Percentiles rank a stretch among this genome's conserved stretches.
Evolutionary conservation across 73 alveolate genomes (phyloP).

Genomic region (Paramecium pentaurelia): DNA sequence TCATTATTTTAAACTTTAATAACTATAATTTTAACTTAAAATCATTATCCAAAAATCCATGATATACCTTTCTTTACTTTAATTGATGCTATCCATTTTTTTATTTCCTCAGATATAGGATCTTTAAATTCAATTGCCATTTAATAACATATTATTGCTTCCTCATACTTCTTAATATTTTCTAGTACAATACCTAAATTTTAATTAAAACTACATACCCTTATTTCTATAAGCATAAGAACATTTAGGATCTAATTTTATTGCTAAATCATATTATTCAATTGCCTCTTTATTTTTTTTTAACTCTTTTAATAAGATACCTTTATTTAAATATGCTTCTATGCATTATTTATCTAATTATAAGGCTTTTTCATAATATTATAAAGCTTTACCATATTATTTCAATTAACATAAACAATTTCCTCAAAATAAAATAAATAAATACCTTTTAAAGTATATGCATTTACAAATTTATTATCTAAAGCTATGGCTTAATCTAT

Average conservation of each 20-base stretch:
- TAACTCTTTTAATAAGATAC: background rate
- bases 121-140: background rate
- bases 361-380: background rate
- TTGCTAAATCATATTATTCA: background rate
- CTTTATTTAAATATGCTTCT: background rate
- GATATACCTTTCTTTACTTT: background rate
- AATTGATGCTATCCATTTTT: background rate
- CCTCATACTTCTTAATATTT: background rate
- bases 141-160: background rate
- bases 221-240: background rate
- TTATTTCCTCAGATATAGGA: background rate
- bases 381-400: background rate
- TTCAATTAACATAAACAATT: background rate
- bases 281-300: background rate
- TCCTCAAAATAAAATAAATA: background rate
- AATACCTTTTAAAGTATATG: background rate
- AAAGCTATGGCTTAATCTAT: background rate
- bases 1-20: too few species aligned
- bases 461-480: background rate
- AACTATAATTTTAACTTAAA: too few species aligned
- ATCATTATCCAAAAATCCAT: background rate
- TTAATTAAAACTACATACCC: background rate
- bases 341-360: background rate
- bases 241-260: background rate
- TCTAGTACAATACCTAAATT: background rate